phyloP scores from a whole-genome alignment of 805 yeast genomes.

The Candida nemodendra region DNA sequence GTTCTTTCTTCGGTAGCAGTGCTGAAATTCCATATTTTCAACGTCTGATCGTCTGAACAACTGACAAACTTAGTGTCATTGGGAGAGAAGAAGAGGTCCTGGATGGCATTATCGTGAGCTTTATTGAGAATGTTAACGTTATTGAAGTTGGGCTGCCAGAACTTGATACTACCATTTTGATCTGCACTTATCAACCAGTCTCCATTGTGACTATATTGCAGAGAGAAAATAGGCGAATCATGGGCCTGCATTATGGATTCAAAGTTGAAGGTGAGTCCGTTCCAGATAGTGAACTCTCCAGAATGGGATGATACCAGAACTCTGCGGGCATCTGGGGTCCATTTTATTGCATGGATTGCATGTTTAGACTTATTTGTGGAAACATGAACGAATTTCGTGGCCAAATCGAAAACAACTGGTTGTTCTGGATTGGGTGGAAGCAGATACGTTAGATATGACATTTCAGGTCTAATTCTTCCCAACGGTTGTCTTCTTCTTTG shows the following conservation, averaged over 20 bases:
- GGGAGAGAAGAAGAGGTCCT: constrained; percentile 88
- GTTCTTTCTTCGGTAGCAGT: constrained; percentile 80
- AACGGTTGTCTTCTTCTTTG: constrained; percentile 36
- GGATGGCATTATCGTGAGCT: constrained; percentile 77
- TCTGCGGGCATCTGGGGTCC: constrained; percentile 97
- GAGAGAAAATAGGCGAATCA: constrained; percentile 79
- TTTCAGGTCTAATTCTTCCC: constrained; percentile 65
- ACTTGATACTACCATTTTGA: constrained; percentile 86
- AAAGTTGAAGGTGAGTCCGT: constrained; percentile 90
- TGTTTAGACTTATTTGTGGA: constrained; percentile 90
- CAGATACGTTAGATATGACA: constrained; percentile 60
- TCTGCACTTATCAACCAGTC: constrained; percentile 96
- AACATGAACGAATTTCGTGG: constrained; percentile 83
- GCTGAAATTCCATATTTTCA: constrained; percentile 94
- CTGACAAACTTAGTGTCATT: constrained; percentile 90
- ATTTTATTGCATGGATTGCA: constrained; percentile 82
- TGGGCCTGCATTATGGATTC: constrained; percentile 99
- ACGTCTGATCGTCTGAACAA: constrained; percentile 85
- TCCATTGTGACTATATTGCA: constrained; percentile 82
- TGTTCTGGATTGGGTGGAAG: constrained; percentile 58
- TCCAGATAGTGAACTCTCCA: constrained; percentile 97
- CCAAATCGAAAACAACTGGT: constrained; percentile 57
- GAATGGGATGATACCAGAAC: constrained; percentile 84
- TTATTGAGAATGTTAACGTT: constrained; percentile 77
- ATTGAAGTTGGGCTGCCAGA: constrained; percentile 98